Evolutionary conservation across 768 basidiomycete genomes (phyloP).

Genomic region (Suillus subluteus): DNA sequence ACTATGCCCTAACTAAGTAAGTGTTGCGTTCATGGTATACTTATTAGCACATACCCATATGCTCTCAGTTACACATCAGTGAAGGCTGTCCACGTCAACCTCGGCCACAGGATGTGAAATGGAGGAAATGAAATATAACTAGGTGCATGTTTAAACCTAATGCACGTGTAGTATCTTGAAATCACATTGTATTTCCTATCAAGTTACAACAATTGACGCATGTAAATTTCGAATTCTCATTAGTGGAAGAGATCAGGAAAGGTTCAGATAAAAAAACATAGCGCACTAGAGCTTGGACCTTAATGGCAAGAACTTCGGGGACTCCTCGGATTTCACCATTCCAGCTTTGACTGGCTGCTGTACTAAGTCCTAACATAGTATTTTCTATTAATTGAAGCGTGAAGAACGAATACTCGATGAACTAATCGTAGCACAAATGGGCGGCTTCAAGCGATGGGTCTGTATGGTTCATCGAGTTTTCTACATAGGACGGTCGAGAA

Average conservation of each 20-base stretch:
- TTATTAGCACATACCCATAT: not conserved
- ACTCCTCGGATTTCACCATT: not conserved
- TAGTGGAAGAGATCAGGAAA: not conserved
- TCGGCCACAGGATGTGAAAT: constrained; percentile 31
- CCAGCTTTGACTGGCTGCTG: constrained; percentile 8
- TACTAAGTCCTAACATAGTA: constrained; percentile 12
- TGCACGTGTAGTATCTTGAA: not conserved
- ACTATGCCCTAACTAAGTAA: constrained; percentile 66
- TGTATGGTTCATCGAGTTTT: too few species aligned
- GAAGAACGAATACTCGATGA: not conserved
- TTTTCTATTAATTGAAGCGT: not conserved
- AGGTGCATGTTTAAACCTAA: not conserved
- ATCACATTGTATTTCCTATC: not conserved
- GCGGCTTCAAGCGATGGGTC: too few species aligned
- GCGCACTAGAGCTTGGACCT: constrained; percentile 2
- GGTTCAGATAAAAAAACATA: not conserved
- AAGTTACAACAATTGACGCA: not conserved
- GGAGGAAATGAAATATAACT: not conserved
- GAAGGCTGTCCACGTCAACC: constrained; percentile 67
- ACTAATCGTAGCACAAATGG: constrained; percentile 36
- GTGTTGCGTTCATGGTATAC: constrained; percentile 1
- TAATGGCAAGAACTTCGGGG: constrained; percentile 4
- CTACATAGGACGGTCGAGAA: too few species aligned
- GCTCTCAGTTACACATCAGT: constrained; percentile 54
- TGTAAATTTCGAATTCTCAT: not conserved